Conservation (phyloP, 768 basidiomycete genomes). For the Lactifluus piperatus region DNA sequence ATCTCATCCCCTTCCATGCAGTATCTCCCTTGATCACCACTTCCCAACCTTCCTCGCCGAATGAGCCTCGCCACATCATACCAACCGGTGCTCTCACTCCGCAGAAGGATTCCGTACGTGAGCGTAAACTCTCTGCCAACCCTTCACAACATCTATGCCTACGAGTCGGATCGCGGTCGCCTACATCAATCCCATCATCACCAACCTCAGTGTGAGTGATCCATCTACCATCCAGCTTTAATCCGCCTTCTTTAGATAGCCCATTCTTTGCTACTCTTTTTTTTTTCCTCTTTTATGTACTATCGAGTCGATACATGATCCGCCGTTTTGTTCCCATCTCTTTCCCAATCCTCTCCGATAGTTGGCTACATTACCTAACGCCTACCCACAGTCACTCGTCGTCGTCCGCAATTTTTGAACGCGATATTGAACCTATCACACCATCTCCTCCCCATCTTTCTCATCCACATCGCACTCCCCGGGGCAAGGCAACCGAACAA, state of each 20-base stretch:
- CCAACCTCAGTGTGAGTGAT: conserved; percentile 65
- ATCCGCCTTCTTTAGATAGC: not conserved
- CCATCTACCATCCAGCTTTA: conserved; percentile 9
- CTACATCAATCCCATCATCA: conserved; percentile 69
- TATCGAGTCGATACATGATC: not conserved
- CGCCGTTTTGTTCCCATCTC: not conserved
- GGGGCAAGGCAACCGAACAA: conserved; percentile 63
- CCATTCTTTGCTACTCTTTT: not conserved
- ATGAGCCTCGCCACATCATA: conserved; percentile 49
- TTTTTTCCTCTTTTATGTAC: not conserved
- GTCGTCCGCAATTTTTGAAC: conserved; percentile 85
- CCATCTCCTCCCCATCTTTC: conserved; percentile 31
- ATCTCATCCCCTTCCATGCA: conserved; percentile 1
- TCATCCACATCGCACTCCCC: conserved; percentile 67
- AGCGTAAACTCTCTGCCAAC: conserved; percentile 34
- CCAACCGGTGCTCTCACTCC: conserved; percentile 38
- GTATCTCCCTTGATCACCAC: conserved; percentile 12
- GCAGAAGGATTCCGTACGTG: conserved; percentile 29
- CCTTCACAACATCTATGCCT: conserved; percentile 41
- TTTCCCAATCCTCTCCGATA: not conserved
- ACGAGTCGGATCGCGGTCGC: conserved; percentile 54
- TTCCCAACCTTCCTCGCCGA: conserved; percentile 21
- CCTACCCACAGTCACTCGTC: conserved; percentile 48
- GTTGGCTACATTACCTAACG: conserved; percentile 8
- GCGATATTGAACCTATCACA: conserved; percentile 72